A percentile compares a stretch with the other conserved stretches of the same genome.
These are phyloP conservation scores for Mycena metata DNA, from an alignment of 768 basidiomycete genomes.

Conservation along the genomic window DNA sequence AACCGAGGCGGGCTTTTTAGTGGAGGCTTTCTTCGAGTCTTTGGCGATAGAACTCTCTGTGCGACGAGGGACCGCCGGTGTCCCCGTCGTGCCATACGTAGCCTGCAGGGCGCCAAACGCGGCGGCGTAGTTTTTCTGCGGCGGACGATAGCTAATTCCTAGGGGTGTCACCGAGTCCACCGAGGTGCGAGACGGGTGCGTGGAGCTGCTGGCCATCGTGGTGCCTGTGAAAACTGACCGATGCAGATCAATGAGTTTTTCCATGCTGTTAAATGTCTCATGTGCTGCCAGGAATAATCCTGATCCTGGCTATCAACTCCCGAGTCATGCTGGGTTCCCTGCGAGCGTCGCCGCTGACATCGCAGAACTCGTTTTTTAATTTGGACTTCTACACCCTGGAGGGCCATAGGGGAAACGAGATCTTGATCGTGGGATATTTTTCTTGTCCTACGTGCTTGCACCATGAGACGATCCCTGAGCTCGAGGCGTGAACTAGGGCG, in stretches of 20 bases:
- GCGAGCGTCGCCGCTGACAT: too few species aligned
- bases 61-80: constrained; percentile 11
- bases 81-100: constrained; percentile 49
- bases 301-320: not conserved
- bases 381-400: too few species aligned
- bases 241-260: not conserved
- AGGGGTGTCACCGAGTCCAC: constrained; percentile 7
- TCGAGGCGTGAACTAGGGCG: too few species aligned
- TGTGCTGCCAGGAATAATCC: not conserved
- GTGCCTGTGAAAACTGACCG: not conserved
- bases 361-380: too few species aligned
- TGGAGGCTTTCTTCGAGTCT: not conserved
- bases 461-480: too few species aligned
- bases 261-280: not conserved
- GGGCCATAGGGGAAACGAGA: too few species aligned
- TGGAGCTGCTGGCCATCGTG: constrained; percentile 1
- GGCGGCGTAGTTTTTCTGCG: constrained; percentile 53
- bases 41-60: not conserved
- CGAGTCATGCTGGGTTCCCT: too few species aligned
- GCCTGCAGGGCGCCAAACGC: constrained; percentile 53
- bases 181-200: constrained; percentile 17
- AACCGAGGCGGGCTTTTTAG: too few species aligned
- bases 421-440: too few species aligned
- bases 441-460: too few species aligned
- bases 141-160: constrained; percentile 17